Evolutionary conservation across 768 basidiomycete genomes (phyloP).

Genomic region (Psilocybe sp.): DNA sequence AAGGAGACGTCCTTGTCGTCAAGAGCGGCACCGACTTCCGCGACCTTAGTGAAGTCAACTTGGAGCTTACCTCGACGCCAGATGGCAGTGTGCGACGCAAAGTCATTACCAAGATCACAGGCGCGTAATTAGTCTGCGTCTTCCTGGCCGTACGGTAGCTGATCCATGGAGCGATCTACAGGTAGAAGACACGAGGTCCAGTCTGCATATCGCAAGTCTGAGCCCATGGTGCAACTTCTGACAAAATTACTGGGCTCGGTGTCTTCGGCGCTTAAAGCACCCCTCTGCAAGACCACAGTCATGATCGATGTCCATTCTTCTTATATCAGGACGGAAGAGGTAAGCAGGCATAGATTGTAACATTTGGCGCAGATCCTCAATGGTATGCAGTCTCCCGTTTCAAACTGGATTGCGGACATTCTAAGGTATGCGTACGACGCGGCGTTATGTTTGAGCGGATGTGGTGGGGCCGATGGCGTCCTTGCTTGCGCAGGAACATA

Average conservation of each 20-base stretch:
- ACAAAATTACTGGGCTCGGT: constrained; percentile 66
- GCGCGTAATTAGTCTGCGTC: constrained; percentile 29
- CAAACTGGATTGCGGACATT: constrained; percentile 87
- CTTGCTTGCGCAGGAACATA: constrained; percentile 82
- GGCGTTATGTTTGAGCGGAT: constrained; percentile 51
- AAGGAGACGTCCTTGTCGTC: constrained; percentile 67
- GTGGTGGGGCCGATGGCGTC: constrained; percentile 73
- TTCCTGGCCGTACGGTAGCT: not conserved
- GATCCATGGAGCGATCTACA: constrained; percentile 18
- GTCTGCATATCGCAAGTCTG: constrained; percentile 56
- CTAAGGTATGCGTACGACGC: constrained; percentile 82
- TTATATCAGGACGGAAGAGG: constrained; percentile 74
- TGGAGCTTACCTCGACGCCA: constrained; percentile 61
- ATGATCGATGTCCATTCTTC: constrained; percentile 73
- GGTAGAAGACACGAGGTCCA: constrained; percentile 67
- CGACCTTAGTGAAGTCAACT: constrained; percentile 72
- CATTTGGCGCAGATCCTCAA: not conserved
- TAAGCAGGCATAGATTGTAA: constrained; percentile 19
- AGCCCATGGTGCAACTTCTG: constrained; percentile 55
- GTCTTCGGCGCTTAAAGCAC: constrained; percentile 64
- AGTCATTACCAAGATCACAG: constrained; percentile 59
- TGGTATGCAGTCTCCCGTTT: constrained; percentile 53
- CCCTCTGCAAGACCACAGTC: constrained; percentile 69
- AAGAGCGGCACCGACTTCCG: constrained; percentile 92
- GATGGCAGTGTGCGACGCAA: constrained; percentile 61